A percentile compares a stretch with the other conserved stretches of the same genome.
phyloP scores from a whole-genome alignment of 805 yeast species.

The Schizosaccharomyces cryophilus region DNA sequence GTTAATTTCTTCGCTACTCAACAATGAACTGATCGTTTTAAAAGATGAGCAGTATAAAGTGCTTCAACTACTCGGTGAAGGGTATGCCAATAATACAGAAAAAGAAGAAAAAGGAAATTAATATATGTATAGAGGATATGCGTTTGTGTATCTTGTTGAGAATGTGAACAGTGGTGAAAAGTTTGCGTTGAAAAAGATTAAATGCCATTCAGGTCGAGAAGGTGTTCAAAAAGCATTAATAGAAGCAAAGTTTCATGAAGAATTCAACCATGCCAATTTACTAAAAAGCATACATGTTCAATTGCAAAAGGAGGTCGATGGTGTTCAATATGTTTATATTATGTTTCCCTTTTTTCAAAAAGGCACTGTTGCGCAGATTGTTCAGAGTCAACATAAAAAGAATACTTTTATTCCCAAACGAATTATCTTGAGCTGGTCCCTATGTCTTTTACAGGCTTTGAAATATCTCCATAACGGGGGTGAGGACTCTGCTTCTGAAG shows the following conservation, averaged over 20 bases:
- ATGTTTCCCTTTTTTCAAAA: slow-evolving; percentile 42
- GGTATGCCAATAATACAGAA: slow-evolving; percentile 12
- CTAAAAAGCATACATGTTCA: slow-evolving; percentile 47
- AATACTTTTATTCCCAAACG: slow-evolving; percentile 29
- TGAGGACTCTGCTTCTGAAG: not conserved
- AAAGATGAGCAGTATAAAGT: not conserved
- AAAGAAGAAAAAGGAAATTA: not conserved
- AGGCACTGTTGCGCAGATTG: slow-evolving; percentile 63
- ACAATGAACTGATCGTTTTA: not conserved
- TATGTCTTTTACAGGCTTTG: slow-evolving; percentile 52
- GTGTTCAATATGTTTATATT: slow-evolving; percentile 54
- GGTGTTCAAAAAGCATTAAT: slow-evolving; percentile 28
- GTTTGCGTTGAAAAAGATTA: slow-evolving; percentile 62
- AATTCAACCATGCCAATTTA: slow-evolving; percentile 43
- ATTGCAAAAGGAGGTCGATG: slow-evolving; percentile 48
- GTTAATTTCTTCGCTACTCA: not conserved
- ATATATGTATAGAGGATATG: slow-evolving; percentile 25
- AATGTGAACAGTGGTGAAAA: slow-evolving; percentile 19
- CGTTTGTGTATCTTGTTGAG: slow-evolving; percentile 61
- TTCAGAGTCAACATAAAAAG: slow-evolving; percentile 37
- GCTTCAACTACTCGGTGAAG: slow-evolving; percentile 14
- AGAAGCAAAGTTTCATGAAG: slow-evolving; percentile 53
- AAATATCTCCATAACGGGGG: slow-evolving; percentile 38
- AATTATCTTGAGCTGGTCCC: slow-evolving; percentile 36
- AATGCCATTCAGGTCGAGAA: slow-evolving; percentile 69